Percentiles rank a stretch among this genome's conserved stretches.
phyloP scores from a whole-genome alignment of 2,329 filamentous ascomycete genomes.

The Periconia macrospinosa region DNA sequence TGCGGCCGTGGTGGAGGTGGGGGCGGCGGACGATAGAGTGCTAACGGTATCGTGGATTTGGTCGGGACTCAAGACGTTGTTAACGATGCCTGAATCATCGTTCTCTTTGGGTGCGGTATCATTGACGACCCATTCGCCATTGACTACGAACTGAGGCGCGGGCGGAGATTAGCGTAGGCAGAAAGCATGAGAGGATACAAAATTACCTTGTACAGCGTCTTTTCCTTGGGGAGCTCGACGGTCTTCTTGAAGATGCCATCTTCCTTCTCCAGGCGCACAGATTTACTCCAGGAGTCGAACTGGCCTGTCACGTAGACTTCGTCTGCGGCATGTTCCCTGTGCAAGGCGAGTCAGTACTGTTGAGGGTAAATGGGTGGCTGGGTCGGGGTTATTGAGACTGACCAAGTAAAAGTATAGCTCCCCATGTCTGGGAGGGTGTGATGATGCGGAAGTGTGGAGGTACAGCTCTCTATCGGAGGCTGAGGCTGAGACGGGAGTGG shows the following conservation, averaged over 20 bases:
- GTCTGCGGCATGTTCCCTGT: slow-evolving; percentile 78
- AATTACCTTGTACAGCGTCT: slow-evolving; percentile 92
- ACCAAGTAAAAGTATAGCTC: slow-evolving; percentile 73
- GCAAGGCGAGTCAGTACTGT: slow-evolving; percentile 15
- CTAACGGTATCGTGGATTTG: slow-evolving; percentile 62
- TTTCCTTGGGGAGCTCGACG: slow-evolving; percentile 70
- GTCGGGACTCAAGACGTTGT: slow-evolving; percentile 84
- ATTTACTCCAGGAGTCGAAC: slow-evolving; percentile 93
- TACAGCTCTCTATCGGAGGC: slow-evolving; percentile 6
- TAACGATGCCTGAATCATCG: slow-evolving; percentile 81
- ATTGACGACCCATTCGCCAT: slow-evolving; percentile 87
- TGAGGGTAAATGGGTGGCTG: slow-evolving; percentile 2
- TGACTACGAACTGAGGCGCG: slow-evolving; percentile 79
- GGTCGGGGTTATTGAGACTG: slow-evolving; percentile 40
- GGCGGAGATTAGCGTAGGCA: slow-evolving; percentile 4
- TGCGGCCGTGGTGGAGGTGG: slow-evolving; percentile 70
- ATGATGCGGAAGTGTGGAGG: slow-evolving; percentile 18
- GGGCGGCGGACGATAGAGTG: slow-evolving; percentile 68
- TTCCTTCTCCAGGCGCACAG: slow-evolving; percentile 76
- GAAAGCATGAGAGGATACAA: not conserved
- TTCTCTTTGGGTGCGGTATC: slow-evolving; percentile 77
- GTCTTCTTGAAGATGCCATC: slow-evolving; percentile 75
- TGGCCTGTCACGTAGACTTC: slow-evolving; percentile 95
- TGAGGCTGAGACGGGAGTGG: slow-evolving; percentile 19
- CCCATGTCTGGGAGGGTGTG: slow-evolving; percentile 52